A percentile compares a stretch with the other conserved stretches of the same genome.
These are phyloP conservation scores for Akanthomyces lecanii DNA, from an alignment of 2,329 filamentous ascomycete species.

Conservation along the genomic window DNA sequence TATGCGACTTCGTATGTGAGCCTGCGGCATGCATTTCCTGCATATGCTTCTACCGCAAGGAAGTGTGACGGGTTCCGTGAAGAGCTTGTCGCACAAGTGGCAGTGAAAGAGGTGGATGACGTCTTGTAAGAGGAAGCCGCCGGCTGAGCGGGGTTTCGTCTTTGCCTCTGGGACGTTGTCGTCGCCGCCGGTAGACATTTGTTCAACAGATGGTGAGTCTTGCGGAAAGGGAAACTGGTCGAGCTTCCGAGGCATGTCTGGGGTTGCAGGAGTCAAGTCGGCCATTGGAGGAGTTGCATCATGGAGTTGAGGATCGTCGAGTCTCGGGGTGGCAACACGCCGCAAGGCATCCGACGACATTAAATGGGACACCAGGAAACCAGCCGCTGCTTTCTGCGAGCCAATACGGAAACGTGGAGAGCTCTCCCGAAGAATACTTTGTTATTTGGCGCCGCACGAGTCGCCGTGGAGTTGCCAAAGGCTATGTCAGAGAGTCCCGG, in stretches of 20 bases:
- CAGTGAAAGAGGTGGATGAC: constrained; percentile 71
- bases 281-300: neutral
- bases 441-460: too few species aligned
- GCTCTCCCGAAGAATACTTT: too few species aligned
- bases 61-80: constrained; percentile 66
- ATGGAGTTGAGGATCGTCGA: neutral
- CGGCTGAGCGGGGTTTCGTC: neutral
- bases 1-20: constrained; percentile 63
- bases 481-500: too few species aligned
- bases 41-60: constrained; percentile 81
- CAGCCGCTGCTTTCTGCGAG: neutral
- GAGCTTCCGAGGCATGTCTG: neutral
- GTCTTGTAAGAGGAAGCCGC: neutral
- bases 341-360: constrained; percentile 10
- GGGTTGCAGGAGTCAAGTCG: neutral
- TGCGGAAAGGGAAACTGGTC: neutral
- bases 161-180: neutral
- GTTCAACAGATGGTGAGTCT: neutral
- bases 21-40: constrained; percentile 65
- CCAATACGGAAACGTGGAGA: too few species aligned
- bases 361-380: neutral
- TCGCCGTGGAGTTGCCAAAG: too few species aligned
- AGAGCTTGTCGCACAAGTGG: constrained; percentile 63
- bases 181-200: neutral
- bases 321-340: constrained; percentile 3